Evolutionary conservation across 371 early-diverging fungal species (phyloP).

Genomic region (Apophysomyces sp.): DNA sequence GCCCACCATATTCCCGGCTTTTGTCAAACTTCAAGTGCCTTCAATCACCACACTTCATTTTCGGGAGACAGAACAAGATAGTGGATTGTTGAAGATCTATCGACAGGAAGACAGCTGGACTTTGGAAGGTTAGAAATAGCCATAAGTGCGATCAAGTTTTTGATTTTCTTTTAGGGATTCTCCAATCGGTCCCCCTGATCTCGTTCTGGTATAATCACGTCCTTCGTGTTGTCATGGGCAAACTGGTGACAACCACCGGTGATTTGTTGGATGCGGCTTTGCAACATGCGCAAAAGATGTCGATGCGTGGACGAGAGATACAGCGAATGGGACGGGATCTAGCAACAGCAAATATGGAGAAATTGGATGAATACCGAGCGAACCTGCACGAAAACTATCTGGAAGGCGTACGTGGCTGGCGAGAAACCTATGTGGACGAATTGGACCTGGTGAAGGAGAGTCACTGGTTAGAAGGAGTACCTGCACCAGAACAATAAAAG

Average conservation of each 20-base stretch:
- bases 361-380: slow-evolving; percentile 40
- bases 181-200: slow-evolving; percentile 54
- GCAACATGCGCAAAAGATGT: slow-evolving; percentile 44
- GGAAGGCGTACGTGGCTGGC: slow-evolving; percentile 38
- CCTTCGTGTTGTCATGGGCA: slow-evolving; percentile 49
- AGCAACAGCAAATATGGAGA: slow-evolving; percentile 45
- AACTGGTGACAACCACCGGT: slow-evolving; percentile 51
- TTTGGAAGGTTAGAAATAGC: slow-evolving; percentile 40
- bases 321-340: slow-evolving; percentile 43
- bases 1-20: slow-evolving; percentile 48
- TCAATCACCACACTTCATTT: slow-evolving; percentile 56
- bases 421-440: slow-evolving; percentile 22
- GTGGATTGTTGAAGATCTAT: slow-evolving; percentile 54
- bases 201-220: slow-evolving; percentile 63
- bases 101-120: slow-evolving; percentile 67
- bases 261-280: slow-evolving; percentile 53
- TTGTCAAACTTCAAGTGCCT: slow-evolving; percentile 48
- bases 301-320: slow-evolving; percentile 40
- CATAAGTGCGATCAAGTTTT: neutral
- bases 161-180: slow-evolving; percentile 29
- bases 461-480: neutral
- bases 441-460: neutral
- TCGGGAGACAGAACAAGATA: slow-evolving; percentile 45
- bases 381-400: slow-evolving; percentile 45
- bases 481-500: neutral